Conservation (phyloP, 108 stramenopile genomes). For the Stephanodiscus triporus region DNA sequence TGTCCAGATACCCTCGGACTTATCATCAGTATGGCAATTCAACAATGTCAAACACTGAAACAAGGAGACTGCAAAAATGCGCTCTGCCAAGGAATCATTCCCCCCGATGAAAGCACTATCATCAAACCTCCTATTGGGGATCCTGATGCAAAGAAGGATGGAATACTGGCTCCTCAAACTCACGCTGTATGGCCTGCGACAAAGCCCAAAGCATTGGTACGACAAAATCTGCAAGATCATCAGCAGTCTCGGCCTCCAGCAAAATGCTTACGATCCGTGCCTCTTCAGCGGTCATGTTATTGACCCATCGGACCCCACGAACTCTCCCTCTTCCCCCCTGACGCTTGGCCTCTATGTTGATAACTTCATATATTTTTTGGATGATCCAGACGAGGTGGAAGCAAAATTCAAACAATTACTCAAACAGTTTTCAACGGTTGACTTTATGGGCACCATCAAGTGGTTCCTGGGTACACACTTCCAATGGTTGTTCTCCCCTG, state of each 20-base stretch:
- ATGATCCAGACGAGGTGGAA: not conserved
- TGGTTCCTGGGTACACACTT: constrained; percentile 24
- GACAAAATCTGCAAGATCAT: constrained; percentile 6
- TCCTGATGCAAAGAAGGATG: constrained; percentile 8
- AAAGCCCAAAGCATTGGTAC: constrained; percentile 32
- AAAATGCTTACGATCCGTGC: constrained; percentile 25
- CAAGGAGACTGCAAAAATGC: constrained; percentile 47
- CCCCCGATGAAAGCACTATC: constrained; percentile 15
- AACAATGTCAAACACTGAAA: constrained; percentile 8
- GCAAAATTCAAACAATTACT: not conserved
- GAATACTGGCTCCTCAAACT: constrained; percentile 25
- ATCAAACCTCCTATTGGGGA: constrained; percentile 16
- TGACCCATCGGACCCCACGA: not conserved
- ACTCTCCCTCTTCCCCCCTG: not conserved
- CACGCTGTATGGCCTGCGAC: constrained; percentile 29
- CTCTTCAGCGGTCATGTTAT: constrained; percentile 10
- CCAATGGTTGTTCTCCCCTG: constrained; percentile 7
- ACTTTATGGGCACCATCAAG: constrained; percentile 16
- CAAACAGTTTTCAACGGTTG: not conserved
- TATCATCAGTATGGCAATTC: constrained; percentile 3
- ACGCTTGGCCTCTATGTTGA: constrained; percentile 20
- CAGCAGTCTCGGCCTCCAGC: constrained; percentile 11
- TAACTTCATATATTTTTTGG: constrained; percentile 12
- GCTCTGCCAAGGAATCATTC: constrained; percentile 21
- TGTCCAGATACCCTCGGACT: constrained; percentile 7